phyloP scores from a whole-genome alignment of 2,329 filamentous ascomycete genomes.

The Colletotrichum nymphaeae region DNA sequence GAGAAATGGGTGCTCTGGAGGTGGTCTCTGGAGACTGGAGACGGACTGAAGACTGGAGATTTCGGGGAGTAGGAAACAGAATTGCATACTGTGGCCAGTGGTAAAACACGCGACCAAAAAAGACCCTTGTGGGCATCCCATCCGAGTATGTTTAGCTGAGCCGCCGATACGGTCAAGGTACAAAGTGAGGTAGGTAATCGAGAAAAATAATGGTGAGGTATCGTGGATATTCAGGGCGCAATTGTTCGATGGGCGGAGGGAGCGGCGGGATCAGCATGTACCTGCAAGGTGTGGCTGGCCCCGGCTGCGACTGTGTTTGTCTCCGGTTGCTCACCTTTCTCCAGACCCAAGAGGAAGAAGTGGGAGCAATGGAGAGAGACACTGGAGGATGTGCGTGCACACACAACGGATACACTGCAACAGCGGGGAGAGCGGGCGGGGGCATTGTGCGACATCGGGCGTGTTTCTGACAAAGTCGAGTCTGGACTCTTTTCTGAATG shows the following conservation, averaged over 20 bases:
- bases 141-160: constrained; percentile 5
- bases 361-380: neutral
- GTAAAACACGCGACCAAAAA: neutral
- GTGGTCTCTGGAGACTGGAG: constrained; percentile 20
- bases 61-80: neutral
- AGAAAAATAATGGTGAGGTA: neutral
- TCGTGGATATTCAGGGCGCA: neutral
- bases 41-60: constrained; percentile 11
- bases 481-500: neutral
- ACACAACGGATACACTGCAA: neutral
- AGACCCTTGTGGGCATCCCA: neutral
- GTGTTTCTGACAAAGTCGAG: neutral
- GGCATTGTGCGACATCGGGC: constrained; percentile 3
- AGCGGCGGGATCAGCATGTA: constrained; percentile 16
- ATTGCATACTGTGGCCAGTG: neutral
- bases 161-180: constrained; percentile 28
- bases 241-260: constrained; percentile 9
- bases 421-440: too few species aligned
- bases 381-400: neutral
- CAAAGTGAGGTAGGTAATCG: neutral
- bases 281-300: constrained; percentile 27
- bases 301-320: constrained; percentile 23
- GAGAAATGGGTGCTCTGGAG: constrained; percentile 26
- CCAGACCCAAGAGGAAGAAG: neutral
- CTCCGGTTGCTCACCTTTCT: neutral